These are phyloP conservation scores for Penicillium sp. DNA, from an alignment of 2,329 filamentous ascomycete species.

Conservation along the genomic window DNA sequence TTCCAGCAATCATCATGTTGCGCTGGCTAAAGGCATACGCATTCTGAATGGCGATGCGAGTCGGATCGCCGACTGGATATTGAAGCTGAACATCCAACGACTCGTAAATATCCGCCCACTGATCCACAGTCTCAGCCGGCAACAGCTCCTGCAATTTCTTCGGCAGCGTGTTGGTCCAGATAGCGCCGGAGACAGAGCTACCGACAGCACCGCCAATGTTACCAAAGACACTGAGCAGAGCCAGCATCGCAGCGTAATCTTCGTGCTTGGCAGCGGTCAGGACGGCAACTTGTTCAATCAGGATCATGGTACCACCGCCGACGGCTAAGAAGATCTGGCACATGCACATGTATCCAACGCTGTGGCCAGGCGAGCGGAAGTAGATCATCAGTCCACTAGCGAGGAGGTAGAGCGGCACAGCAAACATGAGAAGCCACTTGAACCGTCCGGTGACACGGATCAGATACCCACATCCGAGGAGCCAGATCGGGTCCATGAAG, in stretches of 20 bases:
- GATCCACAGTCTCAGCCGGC: slow-evolving; percentile 34
- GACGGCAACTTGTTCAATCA: slow-evolving; percentile 57
- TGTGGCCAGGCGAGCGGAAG: slow-evolving; percentile 52
- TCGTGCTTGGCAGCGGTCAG: slow-evolving; percentile 58
- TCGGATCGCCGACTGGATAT: slow-evolving; percentile 30
- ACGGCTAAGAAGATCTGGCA: slow-evolving; percentile 62
- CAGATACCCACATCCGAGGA: slow-evolving; percentile 44
- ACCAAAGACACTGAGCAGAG: slow-evolving; percentile 58
- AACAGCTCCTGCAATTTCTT: slow-evolving; percentile 49
- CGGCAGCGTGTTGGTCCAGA: slow-evolving; percentile 62
- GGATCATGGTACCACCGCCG: slow-evolving; percentile 55
- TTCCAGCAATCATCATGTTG: slow-evolving; percentile 54
- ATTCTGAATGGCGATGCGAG: slow-evolving; percentile 32
- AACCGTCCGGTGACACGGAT: slow-evolving; percentile 55
- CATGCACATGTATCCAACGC: slow-evolving; percentile 58
- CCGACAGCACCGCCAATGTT: slow-evolving; percentile 59
- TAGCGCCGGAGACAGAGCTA: slow-evolving; percentile 58
- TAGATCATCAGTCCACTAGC: slow-evolving; percentile 59
- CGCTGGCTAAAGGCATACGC: slow-evolving; percentile 54
- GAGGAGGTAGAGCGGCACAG: slow-evolving; percentile 56
- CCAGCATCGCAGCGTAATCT: slow-evolving; percentile 58
- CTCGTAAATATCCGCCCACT: slow-evolving; percentile 48
- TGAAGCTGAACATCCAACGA: slow-evolving; percentile 48
- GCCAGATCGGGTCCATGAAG: slow-evolving; percentile 25
- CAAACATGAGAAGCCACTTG: slow-evolving; percentile 56